Evolutionary conservation across 495 filamentous ascomycete genomes (phyloP), one percentile per base, ranked within the genome.

Genomic region (Podospora fimiseda): DNA sequence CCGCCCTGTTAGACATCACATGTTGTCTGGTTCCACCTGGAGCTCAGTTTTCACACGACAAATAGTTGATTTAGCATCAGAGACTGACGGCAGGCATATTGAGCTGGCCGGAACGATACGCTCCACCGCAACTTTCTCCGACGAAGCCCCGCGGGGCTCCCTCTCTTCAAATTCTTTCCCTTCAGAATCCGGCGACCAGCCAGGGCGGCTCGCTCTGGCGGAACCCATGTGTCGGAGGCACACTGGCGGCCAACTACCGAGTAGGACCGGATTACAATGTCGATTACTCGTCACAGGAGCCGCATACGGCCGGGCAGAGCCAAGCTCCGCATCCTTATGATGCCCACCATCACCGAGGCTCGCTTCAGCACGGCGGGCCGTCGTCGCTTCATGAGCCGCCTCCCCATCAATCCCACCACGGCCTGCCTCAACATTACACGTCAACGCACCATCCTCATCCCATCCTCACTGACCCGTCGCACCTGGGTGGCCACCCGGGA

Each of bases 121-220:
- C 24, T 52, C 37, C 58, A 48, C 46, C 59, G 24, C 52, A 48
- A 9, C 52, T 40, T 51, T 40, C 51, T 41, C 53, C 63, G 53
- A 61, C 53, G 56, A 55, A 72, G 70, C 72, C 74, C 70, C 63
- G 58, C 69, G 71, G 72, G 74, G 73, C 73, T 66, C 66, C 60
- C 48, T 57, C 66, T 57, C 56, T 64, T 61, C 72, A 70, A 73
- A 76, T 75, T 73, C 66, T 76, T 69, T 71, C 74, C 57, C 68
- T 74, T 69, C 73, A 77, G 68, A 73, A 58, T 70, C 72, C 74
- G 74, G 79, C 77, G 74, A 77, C 74, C 80, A 81, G 80, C 80
- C 78, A 79, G 78, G 79, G 80, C 80, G 79, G 75, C 69, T 74
- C 77, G 80, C 79, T 85, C 80, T 83, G 82, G 82, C 80, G 79